Percentiles rank a stretch among this genome's conserved stretches.
Evolutionary conservation across 164 flowering plant species (phyloP).

Genomic region (Vitis labrusca): DNA sequence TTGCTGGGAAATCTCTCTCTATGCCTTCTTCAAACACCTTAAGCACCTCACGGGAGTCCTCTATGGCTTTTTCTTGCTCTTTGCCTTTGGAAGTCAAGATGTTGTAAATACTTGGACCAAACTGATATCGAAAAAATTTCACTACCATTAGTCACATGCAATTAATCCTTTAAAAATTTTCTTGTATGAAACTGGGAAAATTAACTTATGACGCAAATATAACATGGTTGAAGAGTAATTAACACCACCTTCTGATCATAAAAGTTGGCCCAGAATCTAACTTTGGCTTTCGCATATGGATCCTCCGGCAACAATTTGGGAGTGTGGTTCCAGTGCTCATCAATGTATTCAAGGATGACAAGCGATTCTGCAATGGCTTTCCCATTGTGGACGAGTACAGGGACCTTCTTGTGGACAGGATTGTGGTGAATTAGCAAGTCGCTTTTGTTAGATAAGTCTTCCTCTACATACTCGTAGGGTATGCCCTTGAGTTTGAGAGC

Average conservation of each 20-base stretch:
- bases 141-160: not conserved
- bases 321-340: constrained; percentile 25
- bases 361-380: constrained; percentile 26
- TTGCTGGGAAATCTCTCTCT: constrained; percentile 5
- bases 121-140: not conserved
- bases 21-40: constrained; percentile 24
- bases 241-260: constrained; percentile 10
- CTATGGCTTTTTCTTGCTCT: constrained; percentile 16
- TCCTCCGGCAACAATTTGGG: constrained; percentile 23
- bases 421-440: constrained; percentile 9
- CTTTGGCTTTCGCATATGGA: constrained; percentile 15
- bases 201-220: no score
- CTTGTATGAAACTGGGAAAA: no score
- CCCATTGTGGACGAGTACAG: constrained; percentile 17
- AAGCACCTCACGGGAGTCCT: constrained; percentile 8
- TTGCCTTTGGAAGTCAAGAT: constrained; percentile 14
- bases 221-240: no score
- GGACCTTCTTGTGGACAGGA: constrained; percentile 13
- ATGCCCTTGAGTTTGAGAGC: constrained; percentile 34
- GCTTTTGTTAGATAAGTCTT: constrained; percentile 28
- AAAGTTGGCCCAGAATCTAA: constrained; percentile 28
- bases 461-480: constrained; percentile 23
- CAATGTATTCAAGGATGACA: constrained; percentile 31
- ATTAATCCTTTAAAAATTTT: not conserved
- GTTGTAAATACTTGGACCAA: not conserved